Conservation (phyloP, 176 grass and related monocot species). For the maize (Zea mays) region DNA sequence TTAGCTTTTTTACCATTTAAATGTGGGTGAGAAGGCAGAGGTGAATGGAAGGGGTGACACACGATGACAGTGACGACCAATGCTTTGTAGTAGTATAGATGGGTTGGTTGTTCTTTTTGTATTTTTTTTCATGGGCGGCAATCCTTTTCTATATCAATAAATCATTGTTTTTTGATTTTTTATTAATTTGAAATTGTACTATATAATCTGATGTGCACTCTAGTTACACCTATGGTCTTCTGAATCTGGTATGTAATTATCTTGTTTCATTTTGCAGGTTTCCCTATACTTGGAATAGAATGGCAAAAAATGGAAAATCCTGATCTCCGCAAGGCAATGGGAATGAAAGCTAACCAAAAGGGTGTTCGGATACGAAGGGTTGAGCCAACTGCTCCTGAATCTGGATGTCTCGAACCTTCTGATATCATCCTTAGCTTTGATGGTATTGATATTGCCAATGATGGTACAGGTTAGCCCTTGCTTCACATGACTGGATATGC, state of each 20-base stretch:
- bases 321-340: constrained; percentile 90
- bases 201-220: not conserved
- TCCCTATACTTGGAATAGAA: constrained; percentile 86
- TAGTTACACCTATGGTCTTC: constrained; percentile 23
- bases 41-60: no score
- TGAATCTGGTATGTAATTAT: constrained; percentile 14
- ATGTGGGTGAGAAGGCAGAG: no score
- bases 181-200: not conserved
- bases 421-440: constrained; percentile 95
- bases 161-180: not conserved
- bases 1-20: no score
- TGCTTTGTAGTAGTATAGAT: not conserved
- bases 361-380: constrained; percentile 89
- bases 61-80: no score
- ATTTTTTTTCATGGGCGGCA: constrained; percentile 10
- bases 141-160: not conserved
- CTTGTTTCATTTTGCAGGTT: constrained; percentile 53
- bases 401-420: constrained; percentile 70
- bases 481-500: not conserved
- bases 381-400: constrained; percentile 90
- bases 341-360: constrained; percentile 87
- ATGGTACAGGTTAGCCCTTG: constrained; percentile 76
- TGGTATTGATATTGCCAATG: constrained; percentile 91
- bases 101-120: not conserved
- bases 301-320: constrained; percentile 99